These are phyloP conservation scores for Epichloe sibirici DNA, from an alignment of 2,329 filamentous ascomycete genomes.

Conservation along the genomic window DNA sequence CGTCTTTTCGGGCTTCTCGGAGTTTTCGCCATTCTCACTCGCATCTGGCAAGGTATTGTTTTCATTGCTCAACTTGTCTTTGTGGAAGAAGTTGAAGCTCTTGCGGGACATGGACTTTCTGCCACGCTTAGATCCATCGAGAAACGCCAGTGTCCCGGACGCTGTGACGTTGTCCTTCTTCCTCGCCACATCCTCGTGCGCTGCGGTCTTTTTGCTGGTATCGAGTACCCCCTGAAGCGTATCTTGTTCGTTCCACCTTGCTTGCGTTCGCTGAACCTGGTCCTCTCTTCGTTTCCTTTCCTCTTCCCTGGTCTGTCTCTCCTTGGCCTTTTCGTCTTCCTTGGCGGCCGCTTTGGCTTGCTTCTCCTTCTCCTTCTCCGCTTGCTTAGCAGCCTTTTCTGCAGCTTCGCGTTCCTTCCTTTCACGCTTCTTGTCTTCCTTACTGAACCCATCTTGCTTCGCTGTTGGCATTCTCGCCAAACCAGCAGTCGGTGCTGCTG, in stretches of 20 bases:
- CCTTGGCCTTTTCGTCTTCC: conserved; percentile 15
- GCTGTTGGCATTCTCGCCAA: conserved; percentile 12
- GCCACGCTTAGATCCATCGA: conserved; percentile 56
- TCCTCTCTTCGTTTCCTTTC: conserved; percentile 34
- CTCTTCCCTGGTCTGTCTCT: conserved; percentile 16
- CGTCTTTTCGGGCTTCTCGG: conserved; percentile 36
- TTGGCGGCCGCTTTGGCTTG: conserved; percentile 27
- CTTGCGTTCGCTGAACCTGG: conserved; percentile 40
- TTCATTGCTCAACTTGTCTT: conserved; percentile 28
- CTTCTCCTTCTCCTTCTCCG: conserved; percentile 23
- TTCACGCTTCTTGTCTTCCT: conserved; percentile 51
- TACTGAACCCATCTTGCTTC: conserved; percentile 28
- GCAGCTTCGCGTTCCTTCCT: conserved; percentile 53
- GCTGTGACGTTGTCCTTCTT: conserved; percentile 25
- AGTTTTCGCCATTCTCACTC: conserved; percentile 18
- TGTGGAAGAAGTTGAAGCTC: conserved; percentile 55
- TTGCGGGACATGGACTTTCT: conserved; percentile 72
- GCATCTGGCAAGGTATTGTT: conserved; percentile 13
- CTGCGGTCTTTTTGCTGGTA: conserved; percentile 51
- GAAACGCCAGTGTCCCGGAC: conserved; percentile 31
- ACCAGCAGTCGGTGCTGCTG: neutral
- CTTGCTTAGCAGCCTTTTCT: conserved; percentile 46
- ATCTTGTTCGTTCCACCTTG: conserved; percentile 43
- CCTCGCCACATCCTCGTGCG: conserved; percentile 34
- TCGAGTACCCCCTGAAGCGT: conserved; percentile 53